A percentile compares a stretch with the other conserved stretches of the same genome.
phyloP scores from a whole-genome alignment of 352 stramenopile species.

The Globisporangium spinosum region DNA sequence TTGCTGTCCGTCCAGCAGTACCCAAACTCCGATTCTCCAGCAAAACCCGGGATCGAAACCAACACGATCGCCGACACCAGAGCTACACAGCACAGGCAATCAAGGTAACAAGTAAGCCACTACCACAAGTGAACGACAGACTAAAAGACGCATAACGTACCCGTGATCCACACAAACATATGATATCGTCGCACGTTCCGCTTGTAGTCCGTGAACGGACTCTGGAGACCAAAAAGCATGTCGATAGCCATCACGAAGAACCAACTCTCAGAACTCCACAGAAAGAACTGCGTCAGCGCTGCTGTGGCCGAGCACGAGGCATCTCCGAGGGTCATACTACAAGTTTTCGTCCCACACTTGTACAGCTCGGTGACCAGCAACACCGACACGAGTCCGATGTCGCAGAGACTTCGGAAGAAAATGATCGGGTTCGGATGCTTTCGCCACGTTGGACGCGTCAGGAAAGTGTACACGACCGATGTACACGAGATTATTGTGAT shows the following conservation, averaged over 20 bases:
- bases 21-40: constrained; percentile 73
- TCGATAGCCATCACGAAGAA: constrained; percentile 89
- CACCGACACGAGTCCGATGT: constrained; percentile 77
- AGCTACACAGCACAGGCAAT: constrained; percentile 23
- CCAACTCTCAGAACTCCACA: constrained; percentile 87
- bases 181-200: constrained; percentile 81
- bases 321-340: constrained; percentile 29
- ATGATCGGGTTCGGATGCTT: constrained; percentile 89
- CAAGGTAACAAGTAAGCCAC: neutral
- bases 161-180: constrained; percentile 76
- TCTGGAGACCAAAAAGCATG: constrained; percentile 81
- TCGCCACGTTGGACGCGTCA: constrained; percentile 69
- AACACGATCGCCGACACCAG: constrained; percentile 66
- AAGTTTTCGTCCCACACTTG: constrained; percentile 58
- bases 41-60: constrained; percentile 66
- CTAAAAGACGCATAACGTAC: constrained; percentile 20
- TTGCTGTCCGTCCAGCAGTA: constrained; percentile 84
- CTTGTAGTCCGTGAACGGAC: constrained; percentile 88
- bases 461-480: constrained; percentile 77
- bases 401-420: constrained; percentile 81
- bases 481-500: constrained; percentile 76
- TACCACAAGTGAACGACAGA: neutral
- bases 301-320: constrained; percentile 61
- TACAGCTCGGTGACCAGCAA: constrained; percentile 78
- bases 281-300: constrained; percentile 81